A percentile compares a stretch with the other conserved stretches of the same genome.
Evolutionary conservation across 2,329 filamentous ascomycete species (phyloP).

Genomic region (Knoxdaviesia proteae): DNA sequence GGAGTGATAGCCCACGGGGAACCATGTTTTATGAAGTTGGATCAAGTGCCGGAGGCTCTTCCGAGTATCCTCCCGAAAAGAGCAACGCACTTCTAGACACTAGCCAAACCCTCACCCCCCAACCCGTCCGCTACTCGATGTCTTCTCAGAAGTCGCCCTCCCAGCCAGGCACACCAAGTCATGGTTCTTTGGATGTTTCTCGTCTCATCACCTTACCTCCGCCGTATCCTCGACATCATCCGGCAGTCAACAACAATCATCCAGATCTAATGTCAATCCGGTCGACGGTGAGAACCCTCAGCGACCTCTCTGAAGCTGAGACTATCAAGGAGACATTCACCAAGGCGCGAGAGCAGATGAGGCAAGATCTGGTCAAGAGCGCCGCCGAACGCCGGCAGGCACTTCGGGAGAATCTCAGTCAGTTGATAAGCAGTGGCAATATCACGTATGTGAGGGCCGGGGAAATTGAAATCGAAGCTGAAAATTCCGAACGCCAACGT

Average conservation of each 20-base stretch:
- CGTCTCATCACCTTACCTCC: slow-evolving; percentile 82
- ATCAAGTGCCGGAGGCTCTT: slow-evolving; percentile 10
- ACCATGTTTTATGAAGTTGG: slow-evolving; percentile 6
- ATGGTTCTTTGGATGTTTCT: slow-evolving; percentile 60
- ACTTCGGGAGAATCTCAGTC: slow-evolving; percentile 55
- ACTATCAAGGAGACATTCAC: slow-evolving; percentile 43
- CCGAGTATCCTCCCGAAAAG: slow-evolving; percentile 35
- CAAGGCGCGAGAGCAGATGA: slow-evolving; percentile 33
- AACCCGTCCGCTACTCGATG: slow-evolving; percentile 19
- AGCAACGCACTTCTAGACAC: slow-evolving; percentile 27
- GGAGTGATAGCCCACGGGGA: slow-evolving; percentile 28
- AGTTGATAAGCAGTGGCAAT: slow-evolving; percentile 55
- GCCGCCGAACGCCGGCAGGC: slow-evolving; percentile 34
- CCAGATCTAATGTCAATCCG: slow-evolving; percentile 69
- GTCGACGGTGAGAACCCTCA: slow-evolving; percentile 49
- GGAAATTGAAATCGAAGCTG: slow-evolving; percentile 56
- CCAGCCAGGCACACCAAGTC: slow-evolving; percentile 23
- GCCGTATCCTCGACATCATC: slow-evolving; percentile 83
- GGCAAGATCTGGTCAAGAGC: slow-evolving; percentile 30
- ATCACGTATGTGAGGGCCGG: slow-evolving; percentile 72
- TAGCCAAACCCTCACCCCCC: slow-evolving; percentile 21
- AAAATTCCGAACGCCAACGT: slow-evolving; percentile 45
- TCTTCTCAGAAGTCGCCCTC: slow-evolving; percentile 19
- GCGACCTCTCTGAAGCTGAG: slow-evolving; percentile 52
- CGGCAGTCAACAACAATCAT: slow-evolving; percentile 89